These are phyloP conservation scores for Asterella californica DNA, from an alignment of 225 moss, liverwort and hornwort species.

Conservation along the genomic window DNA sequence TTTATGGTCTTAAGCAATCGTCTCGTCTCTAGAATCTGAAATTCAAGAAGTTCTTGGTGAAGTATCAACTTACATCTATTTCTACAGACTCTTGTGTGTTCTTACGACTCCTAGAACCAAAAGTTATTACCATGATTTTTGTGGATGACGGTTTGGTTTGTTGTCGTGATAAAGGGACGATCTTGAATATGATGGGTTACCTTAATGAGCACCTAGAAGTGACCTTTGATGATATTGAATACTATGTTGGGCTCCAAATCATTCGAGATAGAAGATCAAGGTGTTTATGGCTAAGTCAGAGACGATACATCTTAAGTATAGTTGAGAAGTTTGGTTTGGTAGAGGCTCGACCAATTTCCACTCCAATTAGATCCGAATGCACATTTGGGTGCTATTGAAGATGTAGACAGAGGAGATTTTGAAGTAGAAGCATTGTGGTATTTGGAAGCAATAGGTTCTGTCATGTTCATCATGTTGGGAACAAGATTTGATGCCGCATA, in stretches of 20 bases:
- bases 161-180: neutral
- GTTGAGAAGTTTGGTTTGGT: neutral
- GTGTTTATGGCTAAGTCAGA: neutral
- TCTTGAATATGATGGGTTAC: neutral
- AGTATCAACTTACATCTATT: neutral
- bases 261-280: neutral
- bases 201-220: neutral
- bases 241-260: neutral
- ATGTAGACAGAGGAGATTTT: neutral
- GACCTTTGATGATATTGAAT: neutral
- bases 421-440: neutral
- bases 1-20: conserved; percentile 20
- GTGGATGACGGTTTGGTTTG: conserved; percentile 17
- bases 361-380: neutral
- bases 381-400: neutral
- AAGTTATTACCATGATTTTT: conserved; percentile 4
- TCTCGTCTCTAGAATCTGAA: neutral
- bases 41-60: neutral
- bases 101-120: neutral
- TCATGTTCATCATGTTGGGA: neutral
- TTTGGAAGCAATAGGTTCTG: neutral
- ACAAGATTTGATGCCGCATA: neutral
- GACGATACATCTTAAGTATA: neutral
- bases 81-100: conserved; percentile 3
- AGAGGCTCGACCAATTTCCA: neutral